A percentile compares a stretch with the other conserved stretches of the same genome.
Conservation (phyloP, 805 yeast genomes). For the Tetrapisispora phaffii region DNA sequence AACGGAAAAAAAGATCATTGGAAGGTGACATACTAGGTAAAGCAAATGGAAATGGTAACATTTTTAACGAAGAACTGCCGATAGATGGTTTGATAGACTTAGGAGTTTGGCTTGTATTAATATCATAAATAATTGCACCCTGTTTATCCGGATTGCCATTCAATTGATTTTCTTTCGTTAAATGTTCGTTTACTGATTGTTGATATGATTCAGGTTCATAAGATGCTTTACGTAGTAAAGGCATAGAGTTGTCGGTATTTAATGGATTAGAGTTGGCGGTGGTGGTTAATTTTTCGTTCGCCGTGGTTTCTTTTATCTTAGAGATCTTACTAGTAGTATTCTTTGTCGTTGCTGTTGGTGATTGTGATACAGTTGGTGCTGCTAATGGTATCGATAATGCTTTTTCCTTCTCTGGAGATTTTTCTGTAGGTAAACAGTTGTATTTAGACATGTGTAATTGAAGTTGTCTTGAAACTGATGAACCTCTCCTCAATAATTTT, state of each 20-base stretch:
- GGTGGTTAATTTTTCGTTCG: neutral
- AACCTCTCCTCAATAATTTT: slow-evolving; percentile 57
- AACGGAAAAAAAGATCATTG: slow-evolving; percentile 21
- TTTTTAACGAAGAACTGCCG: neutral
- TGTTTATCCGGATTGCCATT: neutral
- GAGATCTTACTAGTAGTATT: too few species aligned
- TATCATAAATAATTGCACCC: neutral
- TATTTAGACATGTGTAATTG: slow-evolving; percentile 53
- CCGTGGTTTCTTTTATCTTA: neutral
- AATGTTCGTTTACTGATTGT: neutral
- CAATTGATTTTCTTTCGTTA: neutral
- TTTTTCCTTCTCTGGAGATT: neutral
- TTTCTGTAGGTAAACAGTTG: slow-evolving; percentile 31
- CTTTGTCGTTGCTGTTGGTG: neutral
- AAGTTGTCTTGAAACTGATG: slow-evolving; percentile 67
- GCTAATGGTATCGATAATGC: neutral
- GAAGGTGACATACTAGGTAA: slow-evolving; percentile 13
- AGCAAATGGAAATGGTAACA: neutral
- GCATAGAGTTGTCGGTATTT: neutral
- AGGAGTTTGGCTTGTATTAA: slow-evolving; percentile 2
- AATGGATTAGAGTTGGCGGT: neutral
- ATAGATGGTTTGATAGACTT: neutral
- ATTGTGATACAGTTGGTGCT: neutral
- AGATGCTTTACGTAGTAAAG: neutral
- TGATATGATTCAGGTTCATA: neutral